Conservation (phyloP, 805 yeast genomes). For the Ogataea minuta region DNA sequence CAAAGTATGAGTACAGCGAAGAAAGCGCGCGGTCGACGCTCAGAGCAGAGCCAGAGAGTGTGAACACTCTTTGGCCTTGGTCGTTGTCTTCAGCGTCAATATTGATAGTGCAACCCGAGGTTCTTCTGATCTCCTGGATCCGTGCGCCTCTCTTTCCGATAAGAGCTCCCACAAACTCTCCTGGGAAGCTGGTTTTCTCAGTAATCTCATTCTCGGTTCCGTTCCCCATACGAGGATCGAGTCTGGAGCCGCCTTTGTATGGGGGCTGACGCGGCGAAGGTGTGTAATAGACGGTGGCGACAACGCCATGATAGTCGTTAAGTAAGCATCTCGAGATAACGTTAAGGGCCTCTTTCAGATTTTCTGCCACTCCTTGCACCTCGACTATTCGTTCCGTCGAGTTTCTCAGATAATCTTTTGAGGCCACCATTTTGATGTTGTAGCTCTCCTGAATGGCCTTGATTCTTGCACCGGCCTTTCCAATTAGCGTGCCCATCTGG, state of each 20-base stretch:
- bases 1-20: slow-evolving; percentile 53
- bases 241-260: slow-evolving; percentile 14
- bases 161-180: slow-evolving; percentile 83
- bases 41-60: slow-evolving; percentile 58
- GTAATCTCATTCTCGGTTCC: slow-evolving; percentile 29
- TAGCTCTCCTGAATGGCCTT: slow-evolving; percentile 70
- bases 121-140: slow-evolving; percentile 80
- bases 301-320: slow-evolving; percentile 68
- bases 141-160: slow-evolving; percentile 85
- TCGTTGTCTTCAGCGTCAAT: slow-evolving; percentile 70
- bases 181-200: slow-evolving; percentile 60
- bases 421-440: slow-evolving; percentile 79
- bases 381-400: slow-evolving; percentile 86
- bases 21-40: slow-evolving; percentile 59
- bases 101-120: slow-evolving; percentile 74
- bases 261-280: slow-evolving; percentile 39
- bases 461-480: slow-evolving; percentile 77
- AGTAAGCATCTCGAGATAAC: slow-evolving; percentile 67
- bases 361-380: slow-evolving; percentile 72
- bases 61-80: slow-evolving; percentile 63
- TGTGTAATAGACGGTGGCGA: slow-evolving; percentile 61
- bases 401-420: slow-evolving; percentile 76
- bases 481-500: slow-evolving; percentile 87
- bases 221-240: slow-evolving; percentile 15
- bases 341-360: slow-evolving; percentile 55